Percentiles rank a stretch among this genome's conserved stretches.
Evolutionary conservation across 2,329 filamentous ascomycete genomes (phyloP).

Genomic region (Didymella keratinophila): DNA sequence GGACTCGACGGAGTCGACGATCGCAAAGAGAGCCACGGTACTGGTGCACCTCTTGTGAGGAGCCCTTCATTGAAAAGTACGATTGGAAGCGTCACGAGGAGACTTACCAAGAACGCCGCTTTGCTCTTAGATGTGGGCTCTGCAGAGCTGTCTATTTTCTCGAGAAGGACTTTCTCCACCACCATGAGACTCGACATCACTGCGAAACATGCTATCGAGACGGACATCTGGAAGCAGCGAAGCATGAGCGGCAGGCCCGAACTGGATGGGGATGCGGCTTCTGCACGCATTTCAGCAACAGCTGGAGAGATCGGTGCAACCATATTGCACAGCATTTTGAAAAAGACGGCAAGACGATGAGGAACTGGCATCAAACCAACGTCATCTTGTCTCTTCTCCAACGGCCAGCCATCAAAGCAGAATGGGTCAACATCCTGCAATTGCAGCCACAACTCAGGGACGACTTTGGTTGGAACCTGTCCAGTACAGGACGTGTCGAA

Average conservation of each 20-base stretch:
- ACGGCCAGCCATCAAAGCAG: slow-evolving; percentile 64
- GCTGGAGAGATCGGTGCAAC: slow-evolving; percentile 69
- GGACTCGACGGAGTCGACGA: slow-evolving; percentile 31
- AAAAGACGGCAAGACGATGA: slow-evolving; percentile 58
- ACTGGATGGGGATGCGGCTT: slow-evolving; percentile 74
- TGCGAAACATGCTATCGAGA: slow-evolving; percentile 66
- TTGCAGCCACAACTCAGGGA: slow-evolving; percentile 24
- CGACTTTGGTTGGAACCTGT: slow-evolving; percentile 35
- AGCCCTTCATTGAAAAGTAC: slow-evolving; percentile 70
- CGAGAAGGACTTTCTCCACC: slow-evolving; percentile 70
- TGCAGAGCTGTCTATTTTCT: slow-evolving; percentile 71
- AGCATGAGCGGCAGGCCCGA: slow-evolving; percentile 41
- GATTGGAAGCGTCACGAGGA: slow-evolving; percentile 74
- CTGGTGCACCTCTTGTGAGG: slow-evolving; percentile 59
- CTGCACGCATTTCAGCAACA: slow-evolving; percentile 67
- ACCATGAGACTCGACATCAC: slow-evolving; percentile 67
- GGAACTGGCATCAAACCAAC: slow-evolving; percentile 71
- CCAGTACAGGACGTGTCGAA: slow-evolving; percentile 39
- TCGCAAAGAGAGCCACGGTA: slow-evolving; percentile 37
- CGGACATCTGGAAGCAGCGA: slow-evolving; percentile 52
- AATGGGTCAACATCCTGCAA: slow-evolving; percentile 56
- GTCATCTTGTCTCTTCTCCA: slow-evolving; percentile 71
- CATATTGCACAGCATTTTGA: slow-evolving; percentile 73
- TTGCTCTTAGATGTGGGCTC: slow-evolving; percentile 69
- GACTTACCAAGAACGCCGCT: slow-evolving; percentile 71